A percentile compares a stretch with the other conserved stretches of the same genome.
Conservation (phyloP, 768 basidiomycete genomes). For the Tubosaeta sp. region DNA sequence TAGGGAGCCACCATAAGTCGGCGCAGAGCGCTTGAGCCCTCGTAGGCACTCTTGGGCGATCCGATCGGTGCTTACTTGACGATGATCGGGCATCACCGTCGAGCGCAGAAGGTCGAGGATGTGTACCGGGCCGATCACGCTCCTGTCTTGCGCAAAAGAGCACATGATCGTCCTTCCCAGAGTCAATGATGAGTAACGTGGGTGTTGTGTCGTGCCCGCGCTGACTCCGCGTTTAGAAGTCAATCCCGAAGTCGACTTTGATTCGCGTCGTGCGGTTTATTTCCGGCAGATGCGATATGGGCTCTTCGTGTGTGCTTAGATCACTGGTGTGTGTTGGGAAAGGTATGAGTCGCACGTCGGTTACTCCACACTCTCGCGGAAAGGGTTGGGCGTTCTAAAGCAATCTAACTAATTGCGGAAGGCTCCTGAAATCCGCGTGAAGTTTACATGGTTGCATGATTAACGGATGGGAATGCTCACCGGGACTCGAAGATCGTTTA, state of each 20-base stretch:
- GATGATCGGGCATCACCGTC: too few species aligned
- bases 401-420: not conserved
- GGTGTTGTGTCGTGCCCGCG: not conserved
- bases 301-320: slow-evolving; percentile 70
- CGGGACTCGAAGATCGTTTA: too few species aligned
- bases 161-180: slow-evolving; percentile 97
- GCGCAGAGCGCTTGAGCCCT: too few species aligned
- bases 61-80: too few species aligned
- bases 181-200: slow-evolving; percentile 61
- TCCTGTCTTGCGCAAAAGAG: slow-evolving; percentile 89
- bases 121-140: slow-evolving; percentile 93
- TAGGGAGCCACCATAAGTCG: too few species aligned
- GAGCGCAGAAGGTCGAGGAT: slow-evolving; percentile 86
- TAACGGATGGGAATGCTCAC: too few species aligned
- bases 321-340: slow-evolving; percentile 38
- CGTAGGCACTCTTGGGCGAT: too few species aligned
- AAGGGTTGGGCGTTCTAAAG: not conserved
- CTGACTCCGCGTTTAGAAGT: slow-evolving; percentile 66
- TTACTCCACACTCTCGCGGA: not conserved
- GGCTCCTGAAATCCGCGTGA: not conserved
- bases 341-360: slow-evolving; percentile 6
- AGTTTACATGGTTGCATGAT: not conserved
- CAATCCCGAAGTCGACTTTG: slow-evolving; percentile 97
- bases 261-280: slow-evolving; percentile 89
- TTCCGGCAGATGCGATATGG: slow-evolving; percentile 99